Base-by-base conservation (phyloP, 1,284 basidiomycete genomes). In the Cutaneotrichosporon cutaneum region DNA sequence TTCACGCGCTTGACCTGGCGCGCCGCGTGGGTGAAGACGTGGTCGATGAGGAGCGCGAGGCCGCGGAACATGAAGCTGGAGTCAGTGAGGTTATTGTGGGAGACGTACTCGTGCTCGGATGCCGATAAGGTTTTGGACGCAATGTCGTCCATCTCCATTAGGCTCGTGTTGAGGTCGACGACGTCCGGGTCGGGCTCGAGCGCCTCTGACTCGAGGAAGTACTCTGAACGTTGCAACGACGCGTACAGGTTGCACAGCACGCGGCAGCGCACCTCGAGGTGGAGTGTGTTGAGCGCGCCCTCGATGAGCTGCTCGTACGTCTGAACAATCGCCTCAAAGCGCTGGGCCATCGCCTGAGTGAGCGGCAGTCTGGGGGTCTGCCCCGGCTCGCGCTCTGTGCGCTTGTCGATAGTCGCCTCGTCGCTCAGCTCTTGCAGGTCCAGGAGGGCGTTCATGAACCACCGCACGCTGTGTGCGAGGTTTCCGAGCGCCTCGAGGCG, bases 101-200 rank as follows among this genome's bases (percentile, higher is more conserved):
- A 1, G 3, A 48, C 55, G 45, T 24, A 56, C 47, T 73, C 92
- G 81, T 82, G 75, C 87, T 92, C 88, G 45, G 80, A 81, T 48
- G 82, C 79, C 0, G 87, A 86, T 32, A 95, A 77, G 14, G 86
- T 85, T 0, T 81, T 80, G 0, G 85, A 83, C 13, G 87, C 83
- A 59, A 86, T 84, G 62, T 90, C 90, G 68, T 96, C 90, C 66
- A 86, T 88, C 67, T 87, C 85, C 45, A 87, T 85, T 5, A 99
- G 81, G 67, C 93, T 89, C 10, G 83, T 82, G 72, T 95, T 97
- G 52, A 98, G 83, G 74, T 97, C 92, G 48, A 90, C 84, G 53
- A 98, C 85, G 73, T 94, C 88, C 4, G 90, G 87, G 74, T 98
- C 94, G 0, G 94, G 95, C 73, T 97, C 94, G 33, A 86, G 83